phyloP scores from a whole-genome alignment of 768 basidiomycete genomes.

The Phylloporus scabripes region DNA sequence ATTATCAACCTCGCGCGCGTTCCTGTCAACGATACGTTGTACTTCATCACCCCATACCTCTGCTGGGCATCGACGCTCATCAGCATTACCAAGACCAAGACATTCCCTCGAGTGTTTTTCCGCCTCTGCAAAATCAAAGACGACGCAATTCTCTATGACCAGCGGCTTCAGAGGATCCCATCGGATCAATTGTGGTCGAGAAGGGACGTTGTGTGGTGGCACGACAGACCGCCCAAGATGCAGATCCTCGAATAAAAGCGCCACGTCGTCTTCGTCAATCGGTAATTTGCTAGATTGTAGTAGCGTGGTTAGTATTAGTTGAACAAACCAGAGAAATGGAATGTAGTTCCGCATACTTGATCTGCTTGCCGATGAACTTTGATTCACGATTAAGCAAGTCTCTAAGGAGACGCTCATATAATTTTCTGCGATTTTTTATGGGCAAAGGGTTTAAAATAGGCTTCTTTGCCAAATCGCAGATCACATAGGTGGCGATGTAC shows the following conservation, averaged over 20 bases:
- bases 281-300: conserved; percentile 53
- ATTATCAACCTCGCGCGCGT: conserved; percentile 54
- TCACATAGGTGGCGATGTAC: conserved; percentile 81
- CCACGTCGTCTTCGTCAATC: conserved; percentile 79
- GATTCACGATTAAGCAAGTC: conserved; percentile 74
- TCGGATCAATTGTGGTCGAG: conserved; percentile 67
- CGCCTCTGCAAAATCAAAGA: conserved; percentile 73
- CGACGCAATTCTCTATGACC: conserved; percentile 75
- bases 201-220: conserved; percentile 72
- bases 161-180: conserved; percentile 73
- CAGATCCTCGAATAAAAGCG: conserved; percentile 83
- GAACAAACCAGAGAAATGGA: not conserved
- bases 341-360: conserved; percentile 47
- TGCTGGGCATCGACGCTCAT: conserved; percentile 32
- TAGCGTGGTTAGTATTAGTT: not conserved
- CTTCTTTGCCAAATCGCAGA: conserved; percentile 80
- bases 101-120: conserved; percentile 56
- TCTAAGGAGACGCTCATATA: conserved; percentile 74
- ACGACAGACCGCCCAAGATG: conserved; percentile 71
- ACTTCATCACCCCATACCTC: conserved; percentile 71
- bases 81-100: conserved; percentile 15
- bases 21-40: conserved; percentile 49
- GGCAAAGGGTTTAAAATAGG: conserved; percentile 80
- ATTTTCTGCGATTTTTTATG: conserved; percentile 77
- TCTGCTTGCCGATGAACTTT: conserved; percentile 51